These are phyloP conservation scores for Xenoacremonium recifei DNA, from an alignment of 2,329 filamentous ascomycete genomes.

Conservation along the genomic window DNA sequence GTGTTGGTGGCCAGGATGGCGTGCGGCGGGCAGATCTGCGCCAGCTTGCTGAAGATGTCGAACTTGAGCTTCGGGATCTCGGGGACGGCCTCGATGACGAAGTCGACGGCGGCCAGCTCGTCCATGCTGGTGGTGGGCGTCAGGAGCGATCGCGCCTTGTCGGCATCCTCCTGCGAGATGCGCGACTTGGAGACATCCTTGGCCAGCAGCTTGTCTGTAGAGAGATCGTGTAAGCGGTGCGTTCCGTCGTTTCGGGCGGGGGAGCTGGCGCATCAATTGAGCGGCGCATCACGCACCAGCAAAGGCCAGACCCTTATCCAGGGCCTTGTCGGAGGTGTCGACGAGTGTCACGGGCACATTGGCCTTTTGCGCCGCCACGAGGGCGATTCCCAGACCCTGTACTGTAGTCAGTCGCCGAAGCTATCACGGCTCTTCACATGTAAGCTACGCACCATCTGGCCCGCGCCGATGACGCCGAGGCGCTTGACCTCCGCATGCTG, in stretches of 20 bases:
- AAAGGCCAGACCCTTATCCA: conserved; percentile 88
- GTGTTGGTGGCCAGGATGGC: conserved; percentile 96
- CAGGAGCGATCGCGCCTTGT: conserved; percentile 68
- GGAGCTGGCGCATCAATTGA: too few species aligned
- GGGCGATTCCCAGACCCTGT: conserved; percentile 90
- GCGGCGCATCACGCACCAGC: conserved; percentile 58
- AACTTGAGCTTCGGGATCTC: conserved; percentile 87
- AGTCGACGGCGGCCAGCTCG: conserved; percentile 79
- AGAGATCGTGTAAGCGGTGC: too few species aligned
- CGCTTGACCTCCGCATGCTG: conserved; percentile 73
- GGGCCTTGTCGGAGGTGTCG: conserved; percentile 77
- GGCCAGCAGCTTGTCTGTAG: conserved; percentile 81
- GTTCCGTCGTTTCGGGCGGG: too few species aligned
- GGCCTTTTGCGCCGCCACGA: conserved; percentile 86
- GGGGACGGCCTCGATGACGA: conserved; percentile 96
- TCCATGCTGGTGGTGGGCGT: conserved; percentile 71
- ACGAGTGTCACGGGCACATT: conserved; percentile 81
- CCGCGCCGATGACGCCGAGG: conserved; percentile 88
- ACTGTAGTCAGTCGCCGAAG: conserved; percentile 8
- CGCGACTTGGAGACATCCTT: conserved; percentile 90
- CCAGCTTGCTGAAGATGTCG: conserved; percentile 81
- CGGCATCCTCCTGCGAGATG: conserved; percentile 78
- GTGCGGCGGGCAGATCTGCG: conserved; percentile 77
- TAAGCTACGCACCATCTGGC: conserved; percentile 83
- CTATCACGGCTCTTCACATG: conserved; percentile 37